Conservation (phyloP, 495 filamentous ascomycete species). For the Penicillium turbatum region DNA sequence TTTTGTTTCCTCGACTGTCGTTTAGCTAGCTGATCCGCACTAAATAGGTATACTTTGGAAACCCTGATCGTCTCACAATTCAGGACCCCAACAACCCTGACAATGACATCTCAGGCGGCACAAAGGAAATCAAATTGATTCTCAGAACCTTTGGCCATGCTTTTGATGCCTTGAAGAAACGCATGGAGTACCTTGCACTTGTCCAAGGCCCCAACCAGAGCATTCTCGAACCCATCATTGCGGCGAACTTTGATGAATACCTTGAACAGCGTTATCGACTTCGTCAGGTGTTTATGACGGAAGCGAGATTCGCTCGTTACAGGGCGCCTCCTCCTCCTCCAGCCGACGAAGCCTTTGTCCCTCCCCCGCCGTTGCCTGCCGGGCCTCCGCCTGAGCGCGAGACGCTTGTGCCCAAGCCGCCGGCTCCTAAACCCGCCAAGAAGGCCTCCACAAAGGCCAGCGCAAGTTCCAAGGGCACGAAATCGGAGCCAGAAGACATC, state of each 20-base stretch:
- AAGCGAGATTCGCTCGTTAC: constrained; percentile 36
- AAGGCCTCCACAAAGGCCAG: constrained; percentile 2
- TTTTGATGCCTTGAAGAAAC: constrained; percentile 27
- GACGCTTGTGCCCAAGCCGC: constrained; percentile 3
- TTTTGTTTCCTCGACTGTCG: neutral
- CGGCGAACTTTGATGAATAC: constrained; percentile 68
- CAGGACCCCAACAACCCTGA: constrained; percentile 78
- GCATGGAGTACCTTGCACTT: constrained; percentile 4
- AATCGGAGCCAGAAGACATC: constrained; percentile 5
- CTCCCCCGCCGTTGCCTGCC: constrained; percentile 20
- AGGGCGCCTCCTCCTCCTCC: constrained; percentile 13
- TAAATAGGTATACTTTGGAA: constrained; percentile 19
- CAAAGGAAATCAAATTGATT: constrained; percentile 59
- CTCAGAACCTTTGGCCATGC: constrained; percentile 61
- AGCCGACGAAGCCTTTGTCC: constrained; percentile 11
- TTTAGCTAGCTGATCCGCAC: neutral
- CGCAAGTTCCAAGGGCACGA: neutral
- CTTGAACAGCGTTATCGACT: constrained; percentile 55
- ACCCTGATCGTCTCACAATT: constrained; percentile 60
- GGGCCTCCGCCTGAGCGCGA: constrained; percentile 8
- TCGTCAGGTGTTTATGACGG: constrained; percentile 40
- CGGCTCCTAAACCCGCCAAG: neutral
- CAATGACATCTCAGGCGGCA: constrained; percentile 86
- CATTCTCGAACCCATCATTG: constrained; percentile 62
- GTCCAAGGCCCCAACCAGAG: constrained; percentile 34